Percentiles rank a stretch among this genome's conserved stretches.
These are phyloP conservation scores for Talaromyces nanjingensis DNA, from an alignment of 495 filamentous ascomycete species.

Conservation along the genomic window DNA sequence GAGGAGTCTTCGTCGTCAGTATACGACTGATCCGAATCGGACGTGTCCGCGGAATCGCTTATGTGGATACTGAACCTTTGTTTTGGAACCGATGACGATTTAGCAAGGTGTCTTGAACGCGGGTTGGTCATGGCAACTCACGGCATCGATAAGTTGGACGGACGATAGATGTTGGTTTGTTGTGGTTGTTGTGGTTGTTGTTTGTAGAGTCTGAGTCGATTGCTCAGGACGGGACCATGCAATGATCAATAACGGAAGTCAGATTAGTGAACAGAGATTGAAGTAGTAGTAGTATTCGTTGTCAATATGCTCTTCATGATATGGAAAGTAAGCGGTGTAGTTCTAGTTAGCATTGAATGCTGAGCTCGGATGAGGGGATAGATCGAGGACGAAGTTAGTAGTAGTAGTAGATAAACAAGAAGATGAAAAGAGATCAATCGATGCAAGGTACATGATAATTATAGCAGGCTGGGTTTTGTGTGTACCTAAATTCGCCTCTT, in stretches of 20 bases:
- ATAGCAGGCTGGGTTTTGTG: background rate
- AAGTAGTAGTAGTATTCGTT: background rate
- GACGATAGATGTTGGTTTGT: background rate
- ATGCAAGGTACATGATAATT: slow-evolving; percentile 1
- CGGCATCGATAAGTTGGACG: slow-evolving; percentile 11
- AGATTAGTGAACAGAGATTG: slow-evolving; percentile 1
- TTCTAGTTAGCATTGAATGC: too few relatives aligned
- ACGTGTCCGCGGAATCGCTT: slow-evolving; percentile 25
- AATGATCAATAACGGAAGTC: background rate
- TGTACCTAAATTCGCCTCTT: slow-evolving; percentile 1
- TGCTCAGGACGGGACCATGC: background rate
- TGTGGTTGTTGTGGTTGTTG: background rate
- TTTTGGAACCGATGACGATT: slow-evolving; percentile 5
- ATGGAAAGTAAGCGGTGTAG: background rate
- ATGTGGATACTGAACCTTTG: slow-evolving; percentile 46
- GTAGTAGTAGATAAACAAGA: background rate
- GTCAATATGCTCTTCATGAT: background rate
- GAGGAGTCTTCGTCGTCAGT: slow-evolving; percentile 50
- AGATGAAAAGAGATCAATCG: background rate
- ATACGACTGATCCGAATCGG: slow-evolving; percentile 37
- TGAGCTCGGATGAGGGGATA: background rate
- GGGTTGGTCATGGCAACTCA: slow-evolving; percentile 8
- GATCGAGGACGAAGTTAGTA: background rate
- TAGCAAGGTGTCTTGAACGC: slow-evolving; percentile 9
- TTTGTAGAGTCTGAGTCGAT: background rate